Conservation (phyloP, 306 rosid genomes). For the Quercus alba region DNA sequence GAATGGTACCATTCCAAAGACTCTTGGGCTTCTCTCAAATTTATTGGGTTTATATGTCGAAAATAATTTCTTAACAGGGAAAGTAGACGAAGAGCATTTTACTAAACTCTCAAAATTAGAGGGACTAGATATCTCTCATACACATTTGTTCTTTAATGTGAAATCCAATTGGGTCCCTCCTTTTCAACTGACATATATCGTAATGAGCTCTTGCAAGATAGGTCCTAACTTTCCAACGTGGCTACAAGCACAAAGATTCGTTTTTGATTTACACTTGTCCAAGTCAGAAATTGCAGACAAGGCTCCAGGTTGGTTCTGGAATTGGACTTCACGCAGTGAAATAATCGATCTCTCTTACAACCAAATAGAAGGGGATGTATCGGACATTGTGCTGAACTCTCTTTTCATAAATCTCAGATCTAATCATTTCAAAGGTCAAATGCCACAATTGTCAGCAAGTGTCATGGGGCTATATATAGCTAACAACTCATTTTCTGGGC, state of each 20-base stretch:
- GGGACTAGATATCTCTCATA: too few relatives aligned
- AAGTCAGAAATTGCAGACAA: slow-evolving; percentile 22
- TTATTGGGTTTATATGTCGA: rapidly evolving
- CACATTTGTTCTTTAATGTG: too few relatives aligned
- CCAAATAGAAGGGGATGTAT: slow-evolving; percentile 23
- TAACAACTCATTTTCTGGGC: slow-evolving; percentile 26
- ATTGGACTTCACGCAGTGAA: neutral
- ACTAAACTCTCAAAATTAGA: too few relatives aligned
- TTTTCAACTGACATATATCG: rapidly evolving
- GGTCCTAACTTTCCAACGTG: slow-evolving; percentile 38
- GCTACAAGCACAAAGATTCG: slow-evolving; percentile 16
- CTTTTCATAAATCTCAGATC: neutral
- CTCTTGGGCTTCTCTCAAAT: too few relatives aligned
- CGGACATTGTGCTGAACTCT: neutral
- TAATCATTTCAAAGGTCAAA: slow-evolving; percentile 20
- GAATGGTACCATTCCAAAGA: too few relatives aligned
- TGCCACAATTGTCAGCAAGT: slow-evolving; percentile 22
- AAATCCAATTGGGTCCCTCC: too few relatives aligned
- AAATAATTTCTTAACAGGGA: too few relatives aligned
- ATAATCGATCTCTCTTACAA: slow-evolving; percentile 30
- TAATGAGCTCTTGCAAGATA: slow-evolving; percentile 19
- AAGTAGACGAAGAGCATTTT: too few relatives aligned
- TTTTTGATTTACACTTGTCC: slow-evolving; percentile 11
- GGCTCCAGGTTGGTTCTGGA: slow-evolving; percentile 40
- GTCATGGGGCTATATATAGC: slow-evolving; percentile 24